A percentile compares a stretch with the other conserved stretches of the same genome.
phyloP scores from a whole-genome alignment of 495 filamentous ascomycete genomes.

The Hypomontagnella submonticulosa region DNA sequence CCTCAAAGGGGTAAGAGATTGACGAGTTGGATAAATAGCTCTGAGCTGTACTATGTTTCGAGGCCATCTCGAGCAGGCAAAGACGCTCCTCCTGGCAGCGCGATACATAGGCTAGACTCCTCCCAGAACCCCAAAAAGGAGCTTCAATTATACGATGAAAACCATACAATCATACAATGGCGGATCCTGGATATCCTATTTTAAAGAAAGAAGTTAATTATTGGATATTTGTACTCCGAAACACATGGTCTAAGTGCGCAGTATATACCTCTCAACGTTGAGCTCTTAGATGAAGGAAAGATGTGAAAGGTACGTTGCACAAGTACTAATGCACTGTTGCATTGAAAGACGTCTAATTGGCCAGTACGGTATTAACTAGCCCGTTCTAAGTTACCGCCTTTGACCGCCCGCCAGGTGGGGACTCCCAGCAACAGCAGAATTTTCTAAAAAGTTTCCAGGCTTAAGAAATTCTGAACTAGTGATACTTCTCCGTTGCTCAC shows the following conservation, averaged over 20 bases:
- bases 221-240: neutral
- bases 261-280: neutral
- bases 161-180: conserved; percentile 12
- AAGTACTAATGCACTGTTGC: conserved; percentile 7
- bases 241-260: neutral
- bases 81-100: conserved; percentile 30
- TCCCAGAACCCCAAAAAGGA: conserved; percentile 21
- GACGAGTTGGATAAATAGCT: conserved; percentile 2
- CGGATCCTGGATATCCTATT: neutral
- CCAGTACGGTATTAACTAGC: neutral
- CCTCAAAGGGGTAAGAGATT: neutral
- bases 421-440: conserved; percentile 31
- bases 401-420: neutral
- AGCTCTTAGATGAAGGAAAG: neutral
- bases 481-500: neutral
- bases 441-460: conserved; percentile 31
- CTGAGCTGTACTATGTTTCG: conserved; percentile 10
- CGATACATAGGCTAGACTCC: conserved; percentile 42
- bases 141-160: conserved; percentile 17
- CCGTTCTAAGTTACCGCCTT: conserved; percentile 27
- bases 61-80: conserved; percentile 34
- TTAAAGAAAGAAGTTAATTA: neutral
- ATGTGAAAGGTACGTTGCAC: conserved; percentile 1
- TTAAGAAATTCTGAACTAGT: conserved; percentile 18
- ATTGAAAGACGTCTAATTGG: conserved; percentile 23